phyloP scores from a whole-genome alignment of 805 yeast species.

The Saccharomycopsis guyanensis region DNA sequence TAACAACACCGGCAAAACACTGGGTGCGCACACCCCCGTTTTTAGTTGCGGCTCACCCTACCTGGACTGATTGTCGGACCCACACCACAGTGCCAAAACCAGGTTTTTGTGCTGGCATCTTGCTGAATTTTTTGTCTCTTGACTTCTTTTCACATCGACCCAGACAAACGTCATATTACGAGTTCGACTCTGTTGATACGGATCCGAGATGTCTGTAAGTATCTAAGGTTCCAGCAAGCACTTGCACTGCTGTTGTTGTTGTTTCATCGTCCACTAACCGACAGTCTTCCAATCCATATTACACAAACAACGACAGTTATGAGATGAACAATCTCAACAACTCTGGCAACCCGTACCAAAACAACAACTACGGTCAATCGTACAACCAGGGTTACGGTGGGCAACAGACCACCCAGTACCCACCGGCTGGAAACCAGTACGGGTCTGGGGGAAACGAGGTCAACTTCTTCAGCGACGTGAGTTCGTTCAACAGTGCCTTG shows the following conservation, averaged over 20 bases:
- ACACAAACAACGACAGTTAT: constrained; percentile 7
- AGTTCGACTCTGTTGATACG: too few species aligned
- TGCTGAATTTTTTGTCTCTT: too few species aligned
- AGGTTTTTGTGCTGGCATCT: background rate
- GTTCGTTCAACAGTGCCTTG: constrained; percentile 58
- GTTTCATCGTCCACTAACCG: too few species aligned
- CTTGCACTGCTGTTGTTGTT: too few species aligned
- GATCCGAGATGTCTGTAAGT: too few species aligned
- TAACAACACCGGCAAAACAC: background rate
- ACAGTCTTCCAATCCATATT: background rate
- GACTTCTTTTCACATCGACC: too few species aligned
- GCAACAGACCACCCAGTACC: background rate
- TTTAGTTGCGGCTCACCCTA: background rate
- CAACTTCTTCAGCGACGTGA: constrained; percentile 61
- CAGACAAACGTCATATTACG: too few species aligned
- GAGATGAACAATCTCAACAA: constrained; percentile 2
- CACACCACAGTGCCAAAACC: background rate
- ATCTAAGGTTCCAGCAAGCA: too few species aligned
- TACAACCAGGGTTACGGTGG: background rate
- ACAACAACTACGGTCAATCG: constrained; percentile 4
- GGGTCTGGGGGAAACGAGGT: constrained; percentile 42
- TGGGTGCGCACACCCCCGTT: background rate
- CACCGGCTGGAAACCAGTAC: background rate
- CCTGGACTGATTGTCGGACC: too few species aligned
- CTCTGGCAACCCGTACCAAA: constrained; percentile 2